phyloP scores from a whole-genome alignment of 176 grass and related monocot genomes.

The Carex pumila region DNA sequence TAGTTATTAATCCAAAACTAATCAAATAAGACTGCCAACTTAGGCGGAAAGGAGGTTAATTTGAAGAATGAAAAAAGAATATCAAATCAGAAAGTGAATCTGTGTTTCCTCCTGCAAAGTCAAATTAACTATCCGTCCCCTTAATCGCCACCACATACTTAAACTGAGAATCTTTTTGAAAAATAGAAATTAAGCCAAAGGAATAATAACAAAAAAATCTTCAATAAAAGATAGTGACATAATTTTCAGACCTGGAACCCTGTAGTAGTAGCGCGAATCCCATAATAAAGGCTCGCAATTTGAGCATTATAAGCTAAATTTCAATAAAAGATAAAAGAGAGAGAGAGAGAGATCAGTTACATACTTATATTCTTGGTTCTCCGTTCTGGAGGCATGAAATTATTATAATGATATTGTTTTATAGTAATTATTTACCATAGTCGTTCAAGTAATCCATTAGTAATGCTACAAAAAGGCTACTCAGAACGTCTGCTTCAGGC shows the following conservation, averaged over 20 bases:
- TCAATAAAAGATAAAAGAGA: not conserved
- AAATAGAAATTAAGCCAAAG: not conserved
- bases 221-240: not conserved
- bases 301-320: slow-evolving; percentile 85
- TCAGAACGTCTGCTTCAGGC: slow-evolving; percentile 63
- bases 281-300: slow-evolving; percentile 76
- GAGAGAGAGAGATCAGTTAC: not conserved
- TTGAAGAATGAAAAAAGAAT: not conserved
- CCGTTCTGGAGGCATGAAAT: not conserved
- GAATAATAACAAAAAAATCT: not conserved
- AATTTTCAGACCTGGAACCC: slow-evolving; percentile 68
- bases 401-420: not conserved
- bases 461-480: slow-evolving; percentile 48
- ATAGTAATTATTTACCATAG: slow-evolving; percentile 60
- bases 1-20: not conserved
- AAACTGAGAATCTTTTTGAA: slow-evolving; percentile 1
- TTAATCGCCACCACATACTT: not conserved
- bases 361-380: not conserved
- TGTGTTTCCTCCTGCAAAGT: not conserved
- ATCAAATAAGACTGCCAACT: not conserved
- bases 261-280: slow-evolving; percentile 38
- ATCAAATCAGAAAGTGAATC: not conserved
- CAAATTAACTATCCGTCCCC: not conserved
- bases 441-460: slow-evolving; percentile 94
- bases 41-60: slow-evolving; percentile 8